A percentile compares a stretch with the other conserved stretches of the same genome.
phyloP scores from a whole-genome alignment of 352 stramenopile genomes.

The Pythium sukuiense region DNA sequence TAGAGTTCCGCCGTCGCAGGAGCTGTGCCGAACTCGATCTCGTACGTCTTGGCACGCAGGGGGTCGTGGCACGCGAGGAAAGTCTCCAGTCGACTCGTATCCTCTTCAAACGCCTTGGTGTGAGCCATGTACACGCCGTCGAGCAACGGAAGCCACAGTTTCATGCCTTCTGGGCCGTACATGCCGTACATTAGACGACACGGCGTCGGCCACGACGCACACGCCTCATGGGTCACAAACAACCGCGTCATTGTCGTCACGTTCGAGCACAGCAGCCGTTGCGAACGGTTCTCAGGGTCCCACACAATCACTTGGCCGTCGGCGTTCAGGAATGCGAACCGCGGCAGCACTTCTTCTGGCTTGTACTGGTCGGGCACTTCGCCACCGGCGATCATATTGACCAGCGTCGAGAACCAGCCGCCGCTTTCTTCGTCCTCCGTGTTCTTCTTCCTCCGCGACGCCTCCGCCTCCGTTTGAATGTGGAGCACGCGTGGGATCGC shows the following conservation, averaged over 20 bases:
- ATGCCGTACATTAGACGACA: slow-evolving; percentile 69
- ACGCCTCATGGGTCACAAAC: slow-evolving; percentile 41
- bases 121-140: slow-evolving; percentile 74
- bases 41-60: slow-evolving; percentile 77
- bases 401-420: slow-evolving; percentile 61
- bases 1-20: slow-evolving; percentile 64
- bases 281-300: slow-evolving; percentile 72
- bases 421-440: slow-evolving; percentile 39
- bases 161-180: slow-evolving; percentile 74
- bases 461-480: slow-evolving; percentile 42
- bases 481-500: slow-evolving; percentile 61
- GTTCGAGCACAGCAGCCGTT: slow-evolving; percentile 65
- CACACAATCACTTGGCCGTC: slow-evolving; percentile 68
- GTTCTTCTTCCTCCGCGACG: slow-evolving; percentile 29
- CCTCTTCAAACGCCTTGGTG: slow-evolving; percentile 57
- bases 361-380: slow-evolving; percentile 74
- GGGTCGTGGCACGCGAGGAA: slow-evolving; percentile 82
- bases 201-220: slow-evolving; percentile 53
- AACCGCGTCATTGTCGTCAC: slow-evolving; percentile 63
- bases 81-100: slow-evolving; percentile 46
- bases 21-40: slow-evolving; percentile 75
- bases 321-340: slow-evolving; percentile 58
- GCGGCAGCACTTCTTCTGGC: slow-evolving; percentile 65
- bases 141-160: slow-evolving; percentile 72
- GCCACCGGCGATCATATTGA: slow-evolving; percentile 59